These are phyloP conservation scores for Blastocystis sp. DNA, from an alignment of 352 stramenopile genomes.

Conservation along the genomic window DNA sequence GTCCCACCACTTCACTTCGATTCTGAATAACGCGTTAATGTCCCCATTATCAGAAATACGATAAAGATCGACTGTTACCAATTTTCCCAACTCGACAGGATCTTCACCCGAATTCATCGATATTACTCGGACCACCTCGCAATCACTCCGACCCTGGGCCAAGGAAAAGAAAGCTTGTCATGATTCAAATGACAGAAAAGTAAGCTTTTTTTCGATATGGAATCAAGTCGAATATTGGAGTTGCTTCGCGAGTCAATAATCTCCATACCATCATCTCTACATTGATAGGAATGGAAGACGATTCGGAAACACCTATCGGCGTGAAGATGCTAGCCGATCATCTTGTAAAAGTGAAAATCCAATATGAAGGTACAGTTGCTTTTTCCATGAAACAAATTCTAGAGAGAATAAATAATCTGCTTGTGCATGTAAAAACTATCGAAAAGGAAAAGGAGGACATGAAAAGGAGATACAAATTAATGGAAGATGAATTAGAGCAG, in stretches of 20 bases:
- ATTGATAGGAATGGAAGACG: constrained; percentile 19
- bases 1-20: not conserved
- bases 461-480: not conserved
- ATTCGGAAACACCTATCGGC: not conserved
- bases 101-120: not conserved
- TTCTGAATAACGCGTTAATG: not conserved
- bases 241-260: not conserved
- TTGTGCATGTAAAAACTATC: constrained; percentile 18
- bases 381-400: not conserved
- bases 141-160: not conserved
- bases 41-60: constrained; percentile 24
- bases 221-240: not conserved
- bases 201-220: not conserved
- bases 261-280: not conserved
- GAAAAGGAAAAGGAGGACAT: constrained; percentile 56
- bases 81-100: not conserved
- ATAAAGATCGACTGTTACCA: not conserved
- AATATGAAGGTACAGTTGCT: constrained; percentile 16
- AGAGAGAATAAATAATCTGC: constrained; percentile 50
- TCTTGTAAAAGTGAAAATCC: constrained; percentile 59
- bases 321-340: constrained; percentile 61
- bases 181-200: not conserved
- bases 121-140: not conserved
- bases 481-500: constrained; percentile 39
- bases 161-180: not conserved